Evolutionary conservation across 352 stramenopile genomes (phyloP), one percentile per base, ranked within the genome.

Genomic region (Pythium dissimile): DNA sequence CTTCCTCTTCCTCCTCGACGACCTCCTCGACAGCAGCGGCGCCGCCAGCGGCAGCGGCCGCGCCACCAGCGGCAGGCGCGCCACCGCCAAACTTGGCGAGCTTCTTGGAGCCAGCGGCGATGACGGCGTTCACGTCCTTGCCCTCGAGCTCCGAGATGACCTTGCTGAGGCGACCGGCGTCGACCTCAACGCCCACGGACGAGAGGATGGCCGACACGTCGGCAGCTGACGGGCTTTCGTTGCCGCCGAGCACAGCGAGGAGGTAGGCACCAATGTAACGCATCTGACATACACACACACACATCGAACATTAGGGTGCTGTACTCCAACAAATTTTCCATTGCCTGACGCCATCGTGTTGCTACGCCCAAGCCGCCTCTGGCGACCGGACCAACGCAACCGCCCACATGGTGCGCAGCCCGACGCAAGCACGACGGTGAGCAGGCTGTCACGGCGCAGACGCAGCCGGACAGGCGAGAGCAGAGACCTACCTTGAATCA

Each of bases 211-310:
- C 80, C 54, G 81, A 94, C 62, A 98, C 80, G 53, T 99, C 93
- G 66, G 85, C 85, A 45, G 81, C 88, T 62, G 75, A 89, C 59
- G 96, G 96, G 47, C 66, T 72, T 37, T 69, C 75, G 81, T 98
- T 96, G 63, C 96, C 95, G 63, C 89, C 94, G 54, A 99, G 80
- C 68, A 96, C 94, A 80, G 94, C 94, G 62, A 99, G 81, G 59
- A 99, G 76, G 83, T 98, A 97, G 65, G 96, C 96, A 85, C 94
- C 91, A 91, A 98, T 90, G 94, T 98, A 96, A 90, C 89, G 83
- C 96, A 99, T 99, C 83, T 96, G 67, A 12, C n/a, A 31, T 15
- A 35, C n/a, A n/a, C n/a, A n/a, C n/a, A n/a, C n/a, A n/a, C n/a
- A n/a, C n/a, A n/a, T n/a, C n/a, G 0, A 44, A 32, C 11, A 45